Evolutionary conservation across 306 rosid genomes (phyloP).

Genomic region (Casuarina glauca): DNA sequence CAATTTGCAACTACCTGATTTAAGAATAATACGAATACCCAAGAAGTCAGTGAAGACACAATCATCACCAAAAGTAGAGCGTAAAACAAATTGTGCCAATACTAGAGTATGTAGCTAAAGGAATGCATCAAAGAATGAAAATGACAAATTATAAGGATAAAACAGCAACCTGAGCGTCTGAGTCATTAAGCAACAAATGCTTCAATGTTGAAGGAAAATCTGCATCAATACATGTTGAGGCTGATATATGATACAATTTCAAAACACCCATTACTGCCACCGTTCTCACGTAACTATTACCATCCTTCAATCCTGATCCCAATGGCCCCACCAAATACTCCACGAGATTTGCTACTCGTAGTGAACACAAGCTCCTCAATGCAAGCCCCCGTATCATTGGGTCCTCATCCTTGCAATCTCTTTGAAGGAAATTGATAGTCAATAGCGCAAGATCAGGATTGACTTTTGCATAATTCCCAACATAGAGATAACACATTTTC

Average conservation of each 20-base stretch:
- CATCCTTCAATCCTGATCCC: slow-evolving; percentile 91
- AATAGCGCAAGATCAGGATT: slow-evolving; percentile 95
- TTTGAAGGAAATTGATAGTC: slow-evolving; percentile 96
- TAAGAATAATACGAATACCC: slow-evolving; percentile 23
- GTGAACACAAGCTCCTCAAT: slow-evolving; percentile 89
- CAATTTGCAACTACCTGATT: slow-evolving; percentile 94
- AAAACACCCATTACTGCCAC: slow-evolving; percentile 91
- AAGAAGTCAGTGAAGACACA: neutral
- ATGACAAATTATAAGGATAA: neutral
- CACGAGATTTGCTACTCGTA: slow-evolving; percentile 83
- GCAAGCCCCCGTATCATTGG: slow-evolving; percentile 98
- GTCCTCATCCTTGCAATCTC: slow-evolving; percentile 97
- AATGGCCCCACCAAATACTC: slow-evolving; percentile 98
- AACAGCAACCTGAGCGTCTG: slow-evolving; percentile 79
- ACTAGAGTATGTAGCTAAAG: neutral
- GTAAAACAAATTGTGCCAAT: slow-evolving; percentile 7
- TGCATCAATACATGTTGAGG: slow-evolving; percentile 87
- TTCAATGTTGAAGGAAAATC: slow-evolving; percentile 82
- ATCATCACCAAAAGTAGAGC: neutral
- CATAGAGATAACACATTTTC: slow-evolving; percentile 97
- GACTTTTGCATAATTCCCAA: slow-evolving; percentile 91
- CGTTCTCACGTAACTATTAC: slow-evolving; percentile 80
- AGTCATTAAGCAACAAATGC: slow-evolving; percentile 84
- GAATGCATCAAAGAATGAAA: neutral
- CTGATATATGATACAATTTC: slow-evolving; percentile 90